Base-by-base conservation (phyloP, 1,284 basidiomycete species). In the Ganoderma leucocontextum region DNA sequence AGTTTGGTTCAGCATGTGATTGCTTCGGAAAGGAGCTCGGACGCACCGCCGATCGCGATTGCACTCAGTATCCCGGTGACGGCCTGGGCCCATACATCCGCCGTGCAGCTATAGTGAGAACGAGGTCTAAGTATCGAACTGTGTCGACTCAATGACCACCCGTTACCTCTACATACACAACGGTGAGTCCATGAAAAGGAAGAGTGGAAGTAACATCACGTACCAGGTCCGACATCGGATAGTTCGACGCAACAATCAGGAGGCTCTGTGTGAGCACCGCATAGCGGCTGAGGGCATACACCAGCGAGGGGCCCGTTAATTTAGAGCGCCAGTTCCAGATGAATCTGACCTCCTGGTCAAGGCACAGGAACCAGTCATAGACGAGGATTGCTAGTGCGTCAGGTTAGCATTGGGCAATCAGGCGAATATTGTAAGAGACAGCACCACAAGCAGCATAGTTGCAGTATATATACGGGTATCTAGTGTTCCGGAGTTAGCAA, bases 281-380 rank as follows among this genome's bases (percentile, higher is more conserved):
- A n/a, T 55, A 55, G 2, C 53, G 53, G 53, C 29, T 55, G 4
- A n/a, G 17, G 29, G 53, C 53, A 55, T 55, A 55, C 25, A 55
- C 53, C 17, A 55, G 53, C 9, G 33, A 55, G 2, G 53, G 2
- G 9, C 22, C 7, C 4, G 53, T 55, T 29, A 17, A 7, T 35
- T 7, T 13, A 7, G 29, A 19, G 33, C 19, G 5, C 53, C 53
- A 35, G 33, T 19, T 55, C 53, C 53, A 55, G 29, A 29, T 29
- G 29, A 29, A 29, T 29, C 29, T 29, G 29, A 29, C 29, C 29
- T 29, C 29, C 29, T 29, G 29, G 29, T 29, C 29, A 29, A 29
- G 29, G 29, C 29, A 29, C 29, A 29, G 29, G 29, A 29, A 29
- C 29, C 29, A 29, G 29, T 29, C 29, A 29, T 29, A 29, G 29